Evolutionary conservation across 495 filamentous ascomycete species (phyloP), one percentile per base, ranked within the genome.

Genomic region (Filosporella fistucella): DNA sequence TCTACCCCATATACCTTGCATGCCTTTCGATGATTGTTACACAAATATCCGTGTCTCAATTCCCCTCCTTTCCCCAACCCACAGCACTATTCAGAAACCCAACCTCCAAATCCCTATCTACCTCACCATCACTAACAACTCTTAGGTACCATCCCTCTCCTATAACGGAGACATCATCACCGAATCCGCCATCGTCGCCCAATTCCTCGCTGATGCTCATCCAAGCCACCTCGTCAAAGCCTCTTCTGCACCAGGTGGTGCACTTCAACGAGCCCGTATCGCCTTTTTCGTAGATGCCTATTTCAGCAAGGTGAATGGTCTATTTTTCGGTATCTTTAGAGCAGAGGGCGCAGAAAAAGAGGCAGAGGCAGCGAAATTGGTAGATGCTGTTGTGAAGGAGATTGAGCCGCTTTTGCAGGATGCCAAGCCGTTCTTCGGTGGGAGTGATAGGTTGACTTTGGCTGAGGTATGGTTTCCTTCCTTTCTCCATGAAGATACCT

Each of bases 381-480:
- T 72, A 25, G 73, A 69, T 9, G 68, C 68, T 3, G 61, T 86
- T 14, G 72, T 77, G 40, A 89, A 84, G 64, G 86, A 95, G 55
- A 65, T 96, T 42, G 86, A 88, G 65, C 85, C 86, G 1, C 60
- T 86, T 22, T 64, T 96, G 20, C 62, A 65, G 7, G 77, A 80
- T 43, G 83, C 82, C 5, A 72, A 59, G 0, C 89, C 88, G 0
- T 95, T 85, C 68, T 96, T 93, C 66, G 84, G 82, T n/a, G 89
- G 89, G 0, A 84, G 80, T 45, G 69, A 82, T 41, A 82, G 76
- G 58, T 55, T 91, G 26, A 91, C 88, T 2, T 65, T 89, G 23
- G 89, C 80, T 12, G 89, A 94, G 79, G 88, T 89, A 67, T 51
- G 70, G 34, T 39, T 25, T 21, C n/a, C 22, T 11, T 35, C 12